Percentiles rank a stretch among this genome's conserved stretches.
Conservation (phyloP, 352 stramenopile species). For the Saprolegnia parasitica region DNA sequence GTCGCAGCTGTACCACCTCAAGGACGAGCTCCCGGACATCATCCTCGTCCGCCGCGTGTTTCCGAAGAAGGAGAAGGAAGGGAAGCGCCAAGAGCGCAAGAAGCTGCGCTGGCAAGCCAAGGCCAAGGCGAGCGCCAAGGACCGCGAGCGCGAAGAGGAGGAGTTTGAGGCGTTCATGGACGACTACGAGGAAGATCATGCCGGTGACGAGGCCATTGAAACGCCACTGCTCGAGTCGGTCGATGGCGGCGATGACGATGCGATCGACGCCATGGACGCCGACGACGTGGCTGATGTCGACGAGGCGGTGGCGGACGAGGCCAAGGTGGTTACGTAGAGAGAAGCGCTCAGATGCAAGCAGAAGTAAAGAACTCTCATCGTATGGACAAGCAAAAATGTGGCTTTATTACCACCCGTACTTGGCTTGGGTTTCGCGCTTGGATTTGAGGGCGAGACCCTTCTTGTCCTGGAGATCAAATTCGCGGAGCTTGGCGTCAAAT, state of each 20-base stretch:
- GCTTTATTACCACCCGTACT: slow-evolving; percentile 65
- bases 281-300: slow-evolving; percentile 30
- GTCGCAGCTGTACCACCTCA: slow-evolving; percentile 38
- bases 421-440: slow-evolving; percentile 71
- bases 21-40: slow-evolving; percentile 59
- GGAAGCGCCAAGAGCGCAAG: slow-evolving; percentile 42
- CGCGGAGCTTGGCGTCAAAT: slow-evolving; percentile 66
- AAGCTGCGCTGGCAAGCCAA: slow-evolving; percentile 39
- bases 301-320: slow-evolving; percentile 24
- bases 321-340: slow-evolving; percentile 31
- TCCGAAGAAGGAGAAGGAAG: slow-evolving; percentile 40
- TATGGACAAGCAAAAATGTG: slow-evolving; percentile 3
- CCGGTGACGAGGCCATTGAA: slow-evolving; percentile 20
- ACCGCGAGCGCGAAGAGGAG: slow-evolving; percentile 42
- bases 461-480: slow-evolving; percentile 66
- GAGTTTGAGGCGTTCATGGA: slow-evolving; percentile 61
- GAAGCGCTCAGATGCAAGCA: slow-evolving; percentile 17
- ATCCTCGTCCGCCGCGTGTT: slow-evolving; percentile 67
- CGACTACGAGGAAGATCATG: slow-evolving; percentile 47
- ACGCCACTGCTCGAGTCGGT: slow-evolving; percentile 57
- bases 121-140: slow-evolving; percentile 49
- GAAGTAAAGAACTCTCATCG: no score
- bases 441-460: slow-evolving; percentile 62
- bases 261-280: slow-evolving; percentile 27
- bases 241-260: slow-evolving; percentile 38